Evolutionary conservation across 768 basidiomycete species (phyloP), one percentile per base, ranked within the genome.

Genomic region (Exsudoporus frostii): DNA sequence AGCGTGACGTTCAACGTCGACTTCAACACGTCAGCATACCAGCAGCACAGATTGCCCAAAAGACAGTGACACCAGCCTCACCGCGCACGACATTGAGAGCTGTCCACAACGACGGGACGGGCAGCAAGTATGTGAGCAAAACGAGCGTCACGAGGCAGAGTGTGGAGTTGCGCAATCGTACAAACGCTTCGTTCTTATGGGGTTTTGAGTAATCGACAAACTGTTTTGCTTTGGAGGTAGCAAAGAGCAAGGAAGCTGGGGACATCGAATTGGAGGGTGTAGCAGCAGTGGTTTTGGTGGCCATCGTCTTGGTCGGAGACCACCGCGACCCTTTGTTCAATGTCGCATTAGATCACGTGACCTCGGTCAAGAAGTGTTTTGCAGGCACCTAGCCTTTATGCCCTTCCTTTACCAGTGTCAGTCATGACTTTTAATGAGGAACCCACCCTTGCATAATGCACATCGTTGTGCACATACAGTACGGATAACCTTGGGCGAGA

Each of bases 121-220:
- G 75, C 1, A 74, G 51, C 25, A 76, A 59, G 44, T 71, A 65
- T 2, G 74, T 74, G 48, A 72, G 60, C n/a, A 76, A 53, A 9
- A 68, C 51, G 20, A 72, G 55, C 10, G 58, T 61, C 14, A 68
- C 50, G 29, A 76, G 64, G 43, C 62, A 67, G 20, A 75, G 57
- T 2, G 66, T 60, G 25, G 73, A 75, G 42, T 66, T 74, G 38
- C 75, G 74, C 44, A 76, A 58, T 45, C 75, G 67, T n/a, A 74
- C 50, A 7, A 67, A 48, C 2, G 75, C 74, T 50, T 76, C 74
- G 40, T 63, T 67, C 45, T 67, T 72, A 20, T 68, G 38, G 2
- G 73, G 76, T 55, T 72, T 76, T 27, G 65, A 62, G 33, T 64
- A 58, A 38, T 68, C 43, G 0, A 54, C n/a, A 30, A 67, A 9